These are phyloP conservation scores for Apiospora rasikravindrae DNA, from an alignment of 2,329 filamentous ascomycete genomes.

Conservation along the genomic window DNA sequence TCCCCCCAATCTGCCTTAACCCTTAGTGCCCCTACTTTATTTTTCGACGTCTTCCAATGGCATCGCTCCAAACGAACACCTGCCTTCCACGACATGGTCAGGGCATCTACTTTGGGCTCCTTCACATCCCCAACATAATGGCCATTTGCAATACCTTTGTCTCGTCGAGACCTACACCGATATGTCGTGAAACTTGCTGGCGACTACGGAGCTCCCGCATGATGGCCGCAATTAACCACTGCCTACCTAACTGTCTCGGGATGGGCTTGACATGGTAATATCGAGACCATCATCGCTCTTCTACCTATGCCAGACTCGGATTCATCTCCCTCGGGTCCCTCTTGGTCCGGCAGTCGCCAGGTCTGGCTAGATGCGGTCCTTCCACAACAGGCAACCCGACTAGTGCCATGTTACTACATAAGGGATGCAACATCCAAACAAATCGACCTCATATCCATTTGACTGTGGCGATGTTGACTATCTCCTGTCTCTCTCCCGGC, in stretches of 20 bases:
- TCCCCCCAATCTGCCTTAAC: background rate
- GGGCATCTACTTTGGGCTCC: background rate
- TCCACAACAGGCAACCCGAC: constrained; percentile 1
- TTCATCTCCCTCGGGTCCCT: background rate
- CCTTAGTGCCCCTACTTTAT: constrained; percentile 13
- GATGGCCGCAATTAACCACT: too few relatives aligned
- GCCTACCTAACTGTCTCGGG: background rate
- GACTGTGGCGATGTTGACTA: background rate
- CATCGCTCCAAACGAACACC: constrained; percentile 9
- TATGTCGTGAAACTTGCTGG: background rate
- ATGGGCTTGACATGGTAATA: background rate
- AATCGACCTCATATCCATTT: background rate
- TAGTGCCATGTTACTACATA: background rate
- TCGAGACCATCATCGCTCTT: background rate
- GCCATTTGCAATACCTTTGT: too few relatives aligned
- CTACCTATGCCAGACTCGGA: background rate
- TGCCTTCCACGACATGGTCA: constrained; percentile 3
- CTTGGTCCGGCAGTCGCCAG: background rate
- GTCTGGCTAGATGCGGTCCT: background rate
- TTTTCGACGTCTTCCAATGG: background rate
- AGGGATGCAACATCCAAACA: background rate
- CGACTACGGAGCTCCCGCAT: too few relatives aligned
- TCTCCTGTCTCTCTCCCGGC: background rate
- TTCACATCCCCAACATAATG: background rate
- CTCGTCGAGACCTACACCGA: background rate